Evolutionary conservation across 257 asterid species (phyloP).

Genomic region (Parsonsia alboflavescens): DNA sequence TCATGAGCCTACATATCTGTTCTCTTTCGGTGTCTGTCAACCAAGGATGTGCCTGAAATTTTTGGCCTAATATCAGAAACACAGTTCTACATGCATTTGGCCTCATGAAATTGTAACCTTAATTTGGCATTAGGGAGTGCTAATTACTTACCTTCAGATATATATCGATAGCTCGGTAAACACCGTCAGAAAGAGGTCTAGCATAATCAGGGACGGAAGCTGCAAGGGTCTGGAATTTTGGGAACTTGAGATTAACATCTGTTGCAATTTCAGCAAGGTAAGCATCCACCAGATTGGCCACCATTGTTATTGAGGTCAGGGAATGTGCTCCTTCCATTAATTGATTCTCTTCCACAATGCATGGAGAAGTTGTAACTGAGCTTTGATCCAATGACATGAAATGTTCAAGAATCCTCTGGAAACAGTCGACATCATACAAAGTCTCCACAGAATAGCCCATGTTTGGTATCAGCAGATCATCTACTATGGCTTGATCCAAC

Average conservation of each 20-base stretch:
- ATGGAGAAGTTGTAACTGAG: conserved; percentile 52
- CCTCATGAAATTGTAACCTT: not conserved
- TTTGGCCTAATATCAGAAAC: not conserved
- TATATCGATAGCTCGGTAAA: conserved; percentile 84
- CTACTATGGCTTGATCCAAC: conserved; percentile 62
- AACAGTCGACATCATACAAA: conserved; percentile 70
- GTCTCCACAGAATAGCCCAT: conserved; percentile 59
- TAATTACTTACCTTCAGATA: conserved; percentile 61
- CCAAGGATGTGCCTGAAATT: conserved; percentile 85
- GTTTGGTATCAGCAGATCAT: conserved; percentile 71
- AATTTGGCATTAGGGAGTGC: not conserved
- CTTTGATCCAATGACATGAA: conserved; percentile 59
- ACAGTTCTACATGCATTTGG: too few relatives aligned
- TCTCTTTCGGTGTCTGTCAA: conserved; percentile 64
- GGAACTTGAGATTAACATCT: conserved; percentile 64
- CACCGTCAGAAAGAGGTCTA: conserved; percentile 66
- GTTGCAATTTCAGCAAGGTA: conserved; percentile 89
- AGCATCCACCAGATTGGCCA: conserved; percentile 73
- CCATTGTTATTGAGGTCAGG: conserved; percentile 61
- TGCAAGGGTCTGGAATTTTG: conserved; percentile 71
- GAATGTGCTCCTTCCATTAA: conserved; percentile 34
- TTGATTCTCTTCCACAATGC: conserved; percentile 55
- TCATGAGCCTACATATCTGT: conserved; percentile 74
- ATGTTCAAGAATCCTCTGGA: conserved; percentile 88
- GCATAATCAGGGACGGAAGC: conserved; percentile 87